Conservation (phyloP, 176 grass and related monocot genomes). For the Melocanna baccifera region DNA sequence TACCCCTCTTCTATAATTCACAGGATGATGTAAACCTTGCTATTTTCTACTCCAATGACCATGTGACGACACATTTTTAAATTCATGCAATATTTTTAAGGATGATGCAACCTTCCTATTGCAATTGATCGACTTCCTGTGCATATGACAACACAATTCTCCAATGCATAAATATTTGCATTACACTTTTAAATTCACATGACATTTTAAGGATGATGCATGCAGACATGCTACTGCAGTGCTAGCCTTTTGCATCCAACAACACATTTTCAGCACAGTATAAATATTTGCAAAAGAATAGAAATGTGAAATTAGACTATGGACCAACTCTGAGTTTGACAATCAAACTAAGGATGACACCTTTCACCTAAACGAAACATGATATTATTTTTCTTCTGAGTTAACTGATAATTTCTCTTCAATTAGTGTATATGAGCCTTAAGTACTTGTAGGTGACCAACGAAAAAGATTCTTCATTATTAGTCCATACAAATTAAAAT, state of each 20-base stretch:
- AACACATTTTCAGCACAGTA: constrained; percentile 21
- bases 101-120: constrained; percentile 39
- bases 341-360: no score
- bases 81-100: constrained; percentile 23
- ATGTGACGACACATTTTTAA: constrained; percentile 47
- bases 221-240: background rate
- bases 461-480: no score
- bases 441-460: no score
- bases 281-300: constrained; percentile 13
- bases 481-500: no score
- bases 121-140: constrained; percentile 3
- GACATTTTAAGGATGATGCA: constrained; percentile 26
- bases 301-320: no score
- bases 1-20: no score
- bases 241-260: no score
- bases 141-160: constrained; percentile 38
- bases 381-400: no score
- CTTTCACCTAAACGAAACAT: no score
- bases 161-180: constrained; percentile 21
- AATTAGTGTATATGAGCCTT: no score
- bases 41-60: constrained; percentile 35
- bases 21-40: constrained; percentile 28
- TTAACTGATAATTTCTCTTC: no score
- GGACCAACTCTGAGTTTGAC: no score
- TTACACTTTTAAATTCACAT: background rate